phyloP scores from a whole-genome alignment of 164 flowering plant genomes.

The Annona cherimola region DNA sequence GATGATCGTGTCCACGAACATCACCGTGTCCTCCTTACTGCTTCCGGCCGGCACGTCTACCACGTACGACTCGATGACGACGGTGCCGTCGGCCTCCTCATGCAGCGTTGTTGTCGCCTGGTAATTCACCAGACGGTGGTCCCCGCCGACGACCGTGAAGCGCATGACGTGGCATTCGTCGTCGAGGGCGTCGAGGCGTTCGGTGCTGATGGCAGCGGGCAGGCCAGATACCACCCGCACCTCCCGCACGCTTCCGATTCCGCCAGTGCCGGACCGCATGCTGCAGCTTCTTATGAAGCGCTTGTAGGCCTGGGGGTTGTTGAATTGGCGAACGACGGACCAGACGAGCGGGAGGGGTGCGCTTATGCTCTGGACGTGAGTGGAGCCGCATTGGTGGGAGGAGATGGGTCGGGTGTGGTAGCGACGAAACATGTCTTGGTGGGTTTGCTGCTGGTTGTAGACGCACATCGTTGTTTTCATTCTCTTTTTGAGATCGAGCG shows the following conservation, averaged over 20 bases:
- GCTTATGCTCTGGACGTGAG: constrained; percentile 20
- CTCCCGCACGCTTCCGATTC: constrained; percentile 25
- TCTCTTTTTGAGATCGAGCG: neutral
- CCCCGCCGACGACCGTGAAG: constrained; percentile 34
- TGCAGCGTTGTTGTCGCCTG: constrained; percentile 28
- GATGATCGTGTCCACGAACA: constrained; percentile 39
- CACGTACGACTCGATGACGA: constrained; percentile 40
- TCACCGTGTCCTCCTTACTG: constrained; percentile 40
- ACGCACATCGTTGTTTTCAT: neutral
- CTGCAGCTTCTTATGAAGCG: constrained; percentile 30
- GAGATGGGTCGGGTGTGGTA: constrained; percentile 20
- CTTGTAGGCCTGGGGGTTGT: constrained; percentile 38
- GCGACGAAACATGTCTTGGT: constrained; percentile 9
- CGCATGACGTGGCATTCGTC: constrained; percentile 29
- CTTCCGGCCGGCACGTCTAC: constrained; percentile 42
- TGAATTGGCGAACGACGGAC: constrained; percentile 41
- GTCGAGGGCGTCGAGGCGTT: constrained; percentile 36
- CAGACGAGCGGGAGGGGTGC: constrained; percentile 38
- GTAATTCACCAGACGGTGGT: constrained; percentile 37
- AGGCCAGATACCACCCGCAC: constrained; percentile 30
- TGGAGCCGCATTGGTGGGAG: constrained; percentile 31
- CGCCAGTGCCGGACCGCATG: constrained; percentile 18
- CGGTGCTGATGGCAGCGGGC: constrained; percentile 28
- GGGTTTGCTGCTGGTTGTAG: neutral
- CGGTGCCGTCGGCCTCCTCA: constrained; percentile 13